phyloP scores from a whole-genome alignment of 495 filamentous ascomycete genomes.

The Hypomontagnella monticulosa region DNA sequence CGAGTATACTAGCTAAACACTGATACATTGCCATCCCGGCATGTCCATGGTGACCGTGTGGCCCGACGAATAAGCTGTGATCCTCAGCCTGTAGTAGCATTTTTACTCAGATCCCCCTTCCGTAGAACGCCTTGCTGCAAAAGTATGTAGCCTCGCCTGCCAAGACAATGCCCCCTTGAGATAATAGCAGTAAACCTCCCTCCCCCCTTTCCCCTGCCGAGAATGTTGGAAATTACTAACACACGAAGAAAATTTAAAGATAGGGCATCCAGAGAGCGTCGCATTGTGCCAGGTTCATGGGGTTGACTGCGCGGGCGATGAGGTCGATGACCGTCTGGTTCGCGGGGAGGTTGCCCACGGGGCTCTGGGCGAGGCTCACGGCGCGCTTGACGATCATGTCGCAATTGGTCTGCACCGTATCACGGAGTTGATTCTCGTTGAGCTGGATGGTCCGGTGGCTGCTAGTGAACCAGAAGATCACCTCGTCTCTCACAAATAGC shows the following conservation, averaged over 20 bases:
- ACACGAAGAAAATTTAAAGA: conserved; percentile 61
- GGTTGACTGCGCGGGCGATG: conserved; percentile 85
- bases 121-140: conserved; percentile 33
- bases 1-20: not conserved
- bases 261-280: conserved; percentile 99
- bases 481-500: conserved; percentile 95
- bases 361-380: conserved; percentile 75
- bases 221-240: not conserved
- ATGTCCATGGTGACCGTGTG: not conserved
- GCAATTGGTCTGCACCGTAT: conserved; percentile 86
- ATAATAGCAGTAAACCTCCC: not conserved
- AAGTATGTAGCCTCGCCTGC: conserved; percentile 21
- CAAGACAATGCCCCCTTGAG: not conserved
- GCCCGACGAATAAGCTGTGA: not conserved
- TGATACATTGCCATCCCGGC: conserved; percentile 1
- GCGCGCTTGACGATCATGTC: conserved; percentile 91
- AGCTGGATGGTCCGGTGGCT: conserved; percentile 71
- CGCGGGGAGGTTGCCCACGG: conserved; percentile 77
- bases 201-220: not conserved
- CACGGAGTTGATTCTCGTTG: conserved; percentile 77
- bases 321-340: conserved; percentile 97
- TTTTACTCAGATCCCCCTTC: not conserved
- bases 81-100: not conserved
- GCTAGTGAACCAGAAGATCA: conserved; percentile 95
- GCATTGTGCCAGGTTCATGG: conserved; percentile 79